Percentiles rank a stretch among this genome's conserved stretches.
Evolutionary conservation across 257 asterid genomes (phyloP).

Genomic region (Perilla frutescens): DNA sequence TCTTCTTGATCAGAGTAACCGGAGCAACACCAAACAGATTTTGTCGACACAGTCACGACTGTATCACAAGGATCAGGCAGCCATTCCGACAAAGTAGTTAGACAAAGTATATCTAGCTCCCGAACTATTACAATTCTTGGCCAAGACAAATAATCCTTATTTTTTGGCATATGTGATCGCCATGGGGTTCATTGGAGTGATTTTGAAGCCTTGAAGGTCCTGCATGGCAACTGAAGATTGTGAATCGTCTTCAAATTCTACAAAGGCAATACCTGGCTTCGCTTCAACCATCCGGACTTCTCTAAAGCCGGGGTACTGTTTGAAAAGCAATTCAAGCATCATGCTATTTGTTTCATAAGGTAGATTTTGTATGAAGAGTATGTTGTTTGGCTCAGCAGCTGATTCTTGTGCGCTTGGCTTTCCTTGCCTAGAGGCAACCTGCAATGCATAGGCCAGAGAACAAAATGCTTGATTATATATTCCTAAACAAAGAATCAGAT

Average conservation of each 20-base stretch:
- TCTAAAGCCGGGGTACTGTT: constrained; percentile 90
- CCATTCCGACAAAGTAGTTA: neutral
- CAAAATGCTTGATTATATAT: too few relatives aligned
- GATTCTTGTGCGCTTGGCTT: constrained; percentile 61
- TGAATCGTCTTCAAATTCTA: constrained; percentile 85
- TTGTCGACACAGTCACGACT: neutral
- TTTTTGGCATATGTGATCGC: constrained; percentile 87
- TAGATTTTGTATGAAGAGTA: constrained; percentile 84
- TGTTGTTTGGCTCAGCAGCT: constrained; percentile 79
- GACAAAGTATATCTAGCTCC: constrained; percentile 9
- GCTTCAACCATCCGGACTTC: constrained; percentile 98
- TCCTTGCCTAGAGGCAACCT: constrained; percentile 74
- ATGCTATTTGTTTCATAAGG: constrained; percentile 87
- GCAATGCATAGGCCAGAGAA: constrained; percentile 33
- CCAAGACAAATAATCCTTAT: constrained; percentile 32
- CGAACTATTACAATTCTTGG: constrained; percentile 24
- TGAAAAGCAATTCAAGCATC: constrained; percentile 96
- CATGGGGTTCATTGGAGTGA: constrained; percentile 92
- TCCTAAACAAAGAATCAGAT: neutral
- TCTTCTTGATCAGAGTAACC: neutral
- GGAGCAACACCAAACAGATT: neutral
- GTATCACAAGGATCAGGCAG: neutral
- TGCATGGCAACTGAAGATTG: constrained; percentile 97
- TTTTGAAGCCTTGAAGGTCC: constrained; percentile 96
- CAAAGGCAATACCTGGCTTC: constrained; percentile 96